A percentile compares a stretch with the other conserved stretches of the same genome.
phyloP scores from a whole-genome alignment of 768 basidiomycete species.

The Phanerochaete sordida region DNA sequence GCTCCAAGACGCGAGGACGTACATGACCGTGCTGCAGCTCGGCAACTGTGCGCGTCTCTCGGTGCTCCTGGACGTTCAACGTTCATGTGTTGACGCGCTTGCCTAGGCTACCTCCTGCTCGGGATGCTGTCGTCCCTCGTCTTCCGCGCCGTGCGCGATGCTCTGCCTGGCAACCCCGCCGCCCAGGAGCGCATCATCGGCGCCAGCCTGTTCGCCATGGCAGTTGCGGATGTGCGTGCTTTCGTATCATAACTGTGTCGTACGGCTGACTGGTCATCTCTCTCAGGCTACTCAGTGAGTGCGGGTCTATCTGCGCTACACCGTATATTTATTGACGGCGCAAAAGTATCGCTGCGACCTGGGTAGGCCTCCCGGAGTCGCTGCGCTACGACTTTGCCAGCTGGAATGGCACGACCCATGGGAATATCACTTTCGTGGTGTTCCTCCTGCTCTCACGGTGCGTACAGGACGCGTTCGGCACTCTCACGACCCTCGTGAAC shows the following conservation, averaged over 20 bases:
- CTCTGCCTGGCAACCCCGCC: constrained; percentile 49
- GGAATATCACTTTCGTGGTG: constrained; percentile 65
- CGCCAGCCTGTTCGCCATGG: constrained; percentile 57
- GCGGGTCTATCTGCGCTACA: constrained; percentile 8
- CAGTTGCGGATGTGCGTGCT: constrained; percentile 67
- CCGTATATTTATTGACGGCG: background rate
- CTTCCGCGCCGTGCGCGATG: constrained; percentile 63
- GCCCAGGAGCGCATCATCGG: constrained; percentile 71
- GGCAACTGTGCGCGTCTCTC: constrained; percentile 47
- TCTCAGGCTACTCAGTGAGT: constrained; percentile 14
- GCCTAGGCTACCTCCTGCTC: constrained; percentile 56
- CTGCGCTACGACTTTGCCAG: constrained; percentile 43
- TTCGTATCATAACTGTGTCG: background rate
- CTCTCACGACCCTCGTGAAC: background rate
- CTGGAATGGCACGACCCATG: constrained; percentile 77
- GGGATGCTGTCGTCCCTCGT: constrained; percentile 64
- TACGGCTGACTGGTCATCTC: background rate
- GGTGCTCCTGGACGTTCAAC: too few relatives aligned
- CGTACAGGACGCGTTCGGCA: constrained; percentile 11
- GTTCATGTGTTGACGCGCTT: background rate
- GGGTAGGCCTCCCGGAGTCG: constrained; percentile 53
- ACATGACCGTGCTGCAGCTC: constrained; percentile 66
- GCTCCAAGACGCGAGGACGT: constrained; percentile 44
- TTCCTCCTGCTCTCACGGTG: constrained; percentile 58
- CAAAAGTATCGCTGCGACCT: constrained; percentile 54